These are phyloP conservation scores for Eucalyptus sp. DNA, from an alignment of 345 rosid genomes.

Conservation along the genomic window DNA sequence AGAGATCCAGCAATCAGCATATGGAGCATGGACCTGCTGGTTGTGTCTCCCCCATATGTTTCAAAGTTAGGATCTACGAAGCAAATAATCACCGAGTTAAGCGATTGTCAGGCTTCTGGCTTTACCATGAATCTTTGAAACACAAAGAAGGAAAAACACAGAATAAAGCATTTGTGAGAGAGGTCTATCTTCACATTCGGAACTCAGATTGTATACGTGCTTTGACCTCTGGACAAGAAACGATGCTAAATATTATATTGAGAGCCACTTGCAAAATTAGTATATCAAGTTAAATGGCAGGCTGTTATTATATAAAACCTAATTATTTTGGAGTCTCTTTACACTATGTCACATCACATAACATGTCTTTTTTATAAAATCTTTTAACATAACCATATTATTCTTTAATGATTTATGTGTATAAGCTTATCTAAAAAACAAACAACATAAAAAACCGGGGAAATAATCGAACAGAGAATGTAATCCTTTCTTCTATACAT, in stretches of 20 bases:
- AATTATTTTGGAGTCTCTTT: neutral
- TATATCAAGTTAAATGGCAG: neutral
- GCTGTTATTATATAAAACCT: fast-evolving
- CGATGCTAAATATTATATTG: neutral
- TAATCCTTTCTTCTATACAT: neutral
- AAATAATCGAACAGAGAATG: neutral
- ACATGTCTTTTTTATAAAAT: neutral
- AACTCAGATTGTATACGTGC: neutral
- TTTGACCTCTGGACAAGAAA: neutral
- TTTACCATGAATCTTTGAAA: neutral
- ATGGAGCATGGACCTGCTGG: neutral
- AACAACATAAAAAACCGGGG: neutral
- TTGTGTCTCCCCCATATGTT: neutral
- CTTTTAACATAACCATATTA: neutral
- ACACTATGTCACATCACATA: neutral
- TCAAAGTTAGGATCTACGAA: neutral
- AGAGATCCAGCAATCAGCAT: neutral
- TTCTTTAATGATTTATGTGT: neutral
- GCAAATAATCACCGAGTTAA: neutral
- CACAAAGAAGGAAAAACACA: neutral
- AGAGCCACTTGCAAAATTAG: neutral
- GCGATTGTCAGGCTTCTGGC: neutral
- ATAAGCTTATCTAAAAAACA: neutral
- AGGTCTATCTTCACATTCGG: neutral
- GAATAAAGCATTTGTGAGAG: neutral